These are phyloP conservation scores for Nymphaea thermarum DNA, from an alignment of 164 flowering plant genomes.

Conservation along the genomic window DNA sequence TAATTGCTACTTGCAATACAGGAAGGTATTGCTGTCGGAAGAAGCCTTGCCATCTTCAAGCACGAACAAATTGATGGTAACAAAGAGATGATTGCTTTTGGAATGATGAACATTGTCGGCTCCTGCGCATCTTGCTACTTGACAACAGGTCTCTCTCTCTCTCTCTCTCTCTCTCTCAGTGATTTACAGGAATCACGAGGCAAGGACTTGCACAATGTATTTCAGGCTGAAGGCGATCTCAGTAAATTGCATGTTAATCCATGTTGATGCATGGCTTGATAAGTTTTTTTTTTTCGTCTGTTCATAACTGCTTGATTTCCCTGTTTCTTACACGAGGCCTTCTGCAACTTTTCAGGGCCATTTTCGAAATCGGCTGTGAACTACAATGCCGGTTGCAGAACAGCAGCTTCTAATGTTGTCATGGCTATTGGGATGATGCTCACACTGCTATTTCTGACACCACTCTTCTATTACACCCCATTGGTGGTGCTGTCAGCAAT, in stretches of 20 bases:
- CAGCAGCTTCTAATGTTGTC: conserved; percentile 62
- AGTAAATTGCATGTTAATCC: background rate
- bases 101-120: conserved; percentile 86
- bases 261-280: too few species aligned
- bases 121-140: conserved; percentile 83
- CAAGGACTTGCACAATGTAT: background rate
- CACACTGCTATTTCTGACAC: conserved; percentile 62
- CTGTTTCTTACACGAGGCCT: background rate
- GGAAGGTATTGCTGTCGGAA: conserved; percentile 94
- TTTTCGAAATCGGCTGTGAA: conserved; percentile 93
- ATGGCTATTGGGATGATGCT: conserved; percentile 65
- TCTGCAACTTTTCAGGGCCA: conserved; percentile 43
- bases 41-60: conserved; percentile 61
- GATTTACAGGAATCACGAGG: background rate
- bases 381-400: conserved; percentile 61
- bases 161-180: conserved; percentile 2
- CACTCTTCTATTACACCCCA: conserved; percentile 77
- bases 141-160: conserved; percentile 54
- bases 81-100: conserved; percentile 91
- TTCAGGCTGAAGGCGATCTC: background rate
- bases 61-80: conserved; percentile 80
- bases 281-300: too few species aligned
- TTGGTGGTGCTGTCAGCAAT: conserved; percentile 80
- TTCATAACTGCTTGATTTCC: too few species aligned
- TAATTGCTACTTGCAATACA: conserved; percentile 11